Base-by-base conservation (phyloP, 2,329 filamentous ascomycete genomes). In the Arthrobotrys megalospora region DNA sequence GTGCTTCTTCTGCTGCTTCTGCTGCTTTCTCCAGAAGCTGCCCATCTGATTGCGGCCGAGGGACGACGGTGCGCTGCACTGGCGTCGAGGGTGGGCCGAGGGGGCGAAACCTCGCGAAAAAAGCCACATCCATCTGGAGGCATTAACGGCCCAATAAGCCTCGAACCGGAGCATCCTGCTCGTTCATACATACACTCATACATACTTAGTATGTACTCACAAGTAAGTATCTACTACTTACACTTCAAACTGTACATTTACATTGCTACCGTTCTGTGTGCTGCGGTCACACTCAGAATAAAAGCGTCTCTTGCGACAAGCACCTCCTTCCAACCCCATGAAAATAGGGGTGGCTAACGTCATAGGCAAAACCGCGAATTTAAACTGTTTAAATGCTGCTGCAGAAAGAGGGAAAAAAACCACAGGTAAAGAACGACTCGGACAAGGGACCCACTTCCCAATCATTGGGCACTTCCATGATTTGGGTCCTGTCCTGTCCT, bases 281-380 rank as follows among this genome's bases (percentile, higher is more conserved):
- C 38, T 43, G 19, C 58, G 32, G 41, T 48, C 21, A 64, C 60
- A 48, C 41, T 34, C 11, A 43, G 21, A 32, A 32, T 3, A 48
- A 64, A 24, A 36, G 55, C 55, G 55, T 64, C 32, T 64, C 28
- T 34, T 50, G 60, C 60, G 60, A 64, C 41, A 50, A 14, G 24
- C 24, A 28, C 24, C 16, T 16, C 48, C 48, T 28, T n/a, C 52
- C 50, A 53, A 21, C 11, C 19, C 55, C 36, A 24, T 38, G 52
- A 65, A 60, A 77, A 66, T 50, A 67, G 43, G 65, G 58, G 60
- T 47, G 62, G 41, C 72, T 65, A 77, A 77, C 73, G 66, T 77
- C 73, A 77, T 77, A 71, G 60, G 47, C 62, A 60, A 73, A 60
- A 73, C 34, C 32, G 38, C 55, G 66, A 55, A 48, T 53, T 53